Evolutionary conservation across 768 basidiomycete genomes (phyloP).

Genomic region (Artomyces pyxidatus): DNA sequence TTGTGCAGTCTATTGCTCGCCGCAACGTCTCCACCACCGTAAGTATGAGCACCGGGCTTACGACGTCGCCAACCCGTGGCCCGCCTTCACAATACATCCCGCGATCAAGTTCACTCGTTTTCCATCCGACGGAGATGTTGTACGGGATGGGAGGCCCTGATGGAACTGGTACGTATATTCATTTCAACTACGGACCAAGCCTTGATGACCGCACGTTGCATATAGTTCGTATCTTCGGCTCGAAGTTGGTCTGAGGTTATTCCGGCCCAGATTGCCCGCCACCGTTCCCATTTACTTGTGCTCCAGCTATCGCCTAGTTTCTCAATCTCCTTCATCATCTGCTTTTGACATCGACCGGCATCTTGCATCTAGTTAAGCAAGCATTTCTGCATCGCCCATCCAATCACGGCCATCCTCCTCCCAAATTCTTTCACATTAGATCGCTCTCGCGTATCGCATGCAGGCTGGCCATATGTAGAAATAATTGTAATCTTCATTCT

Average conservation of each 20-base stretch:
- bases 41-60: conserved; percentile 46
- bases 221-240: conserved; percentile 15
- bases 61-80: conserved; percentile 44
- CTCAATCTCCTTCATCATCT: too few species aligned
- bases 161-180: conserved; percentile 35
- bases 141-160: conserved; percentile 68
- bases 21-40: conserved; percentile 34
- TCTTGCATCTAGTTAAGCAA: too few species aligned
- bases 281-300: too few species aligned
- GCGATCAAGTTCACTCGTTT: conserved; percentile 54
- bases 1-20: conserved; percentile 48
- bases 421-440: too few species aligned
- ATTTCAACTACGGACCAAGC: neutral
- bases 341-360: too few species aligned
- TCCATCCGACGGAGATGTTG: conserved; percentile 86
- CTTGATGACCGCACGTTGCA: neutral
- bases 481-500: too few species aligned
- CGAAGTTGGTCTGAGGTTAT: conserved; percentile 10
- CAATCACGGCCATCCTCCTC: too few species aligned
- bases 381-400: too few species aligned
- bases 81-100: conserved; percentile 54
- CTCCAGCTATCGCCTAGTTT: too few species aligned
- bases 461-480: too few species aligned
- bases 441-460: too few species aligned
- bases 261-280: too few species aligned